phyloP scores from a whole-genome alignment of 2,329 filamentous ascomycete genomes.

The Lasiodiplodia gonubiensis region DNA sequence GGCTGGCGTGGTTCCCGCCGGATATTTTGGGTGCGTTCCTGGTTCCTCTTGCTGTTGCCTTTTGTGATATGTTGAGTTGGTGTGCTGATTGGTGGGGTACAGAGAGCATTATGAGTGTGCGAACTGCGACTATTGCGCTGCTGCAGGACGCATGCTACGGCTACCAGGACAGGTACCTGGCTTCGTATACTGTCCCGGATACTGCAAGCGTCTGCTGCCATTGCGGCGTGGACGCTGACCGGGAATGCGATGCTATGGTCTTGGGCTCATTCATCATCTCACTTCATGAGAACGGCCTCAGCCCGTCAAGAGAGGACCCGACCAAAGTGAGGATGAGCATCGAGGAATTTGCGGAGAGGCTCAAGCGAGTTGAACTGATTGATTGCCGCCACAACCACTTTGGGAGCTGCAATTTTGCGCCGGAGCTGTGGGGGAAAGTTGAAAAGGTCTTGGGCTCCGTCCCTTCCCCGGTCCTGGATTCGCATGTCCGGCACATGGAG shows the following conservation, averaged over 20 bases:
- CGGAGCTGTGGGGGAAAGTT: background rate
- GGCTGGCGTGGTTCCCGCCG: background rate
- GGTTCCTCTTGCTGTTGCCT: background rate
- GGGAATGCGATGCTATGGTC: background rate
- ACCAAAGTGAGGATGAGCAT: background rate
- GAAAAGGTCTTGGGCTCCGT: background rate
- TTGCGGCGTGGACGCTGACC: background rate
- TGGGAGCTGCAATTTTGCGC: background rate
- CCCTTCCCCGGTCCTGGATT: background rate
- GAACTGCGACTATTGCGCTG: background rate
- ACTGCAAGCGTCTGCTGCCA: background rate
- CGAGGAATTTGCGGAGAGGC: background rate
- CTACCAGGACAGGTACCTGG: background rate
- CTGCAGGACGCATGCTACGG: constrained; percentile 15
- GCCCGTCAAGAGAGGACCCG: background rate
- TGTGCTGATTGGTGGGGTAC: background rate
- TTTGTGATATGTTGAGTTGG: background rate
- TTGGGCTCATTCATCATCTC: constrained; percentile 3
- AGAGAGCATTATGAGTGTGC: constrained; percentile 9
- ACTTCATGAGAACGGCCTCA: background rate
- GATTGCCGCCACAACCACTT: background rate
- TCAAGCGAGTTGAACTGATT: background rate
- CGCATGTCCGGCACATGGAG: background rate
- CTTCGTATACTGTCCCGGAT: background rate
- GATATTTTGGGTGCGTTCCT: background rate